Percentiles rank a stretch among this genome's conserved stretches.
Evolutionary conservation across 2,329 filamentous ascomycete species (phyloP).

Genomic region (Fusarium circinatum): DNA sequence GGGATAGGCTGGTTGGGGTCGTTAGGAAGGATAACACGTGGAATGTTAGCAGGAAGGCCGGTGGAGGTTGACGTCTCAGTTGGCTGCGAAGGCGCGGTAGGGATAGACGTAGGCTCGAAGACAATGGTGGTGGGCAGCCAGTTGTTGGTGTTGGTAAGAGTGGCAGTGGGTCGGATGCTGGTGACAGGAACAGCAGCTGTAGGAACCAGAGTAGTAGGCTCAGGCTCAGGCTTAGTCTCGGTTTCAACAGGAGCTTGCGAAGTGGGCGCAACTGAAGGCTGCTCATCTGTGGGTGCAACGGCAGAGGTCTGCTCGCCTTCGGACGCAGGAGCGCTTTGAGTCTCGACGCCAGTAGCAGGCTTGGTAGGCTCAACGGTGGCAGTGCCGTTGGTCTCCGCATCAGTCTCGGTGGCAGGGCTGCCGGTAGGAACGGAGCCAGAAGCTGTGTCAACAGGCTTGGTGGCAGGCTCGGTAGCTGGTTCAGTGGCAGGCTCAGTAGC

Average conservation of each 20-base stretch:
- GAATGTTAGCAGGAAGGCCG: slow-evolving; percentile 73
- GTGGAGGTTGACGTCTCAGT: slow-evolving; percentile 58
- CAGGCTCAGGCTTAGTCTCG: slow-evolving; percentile 13
- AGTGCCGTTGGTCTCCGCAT: slow-evolving; percentile 27
- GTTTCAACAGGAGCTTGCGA: slow-evolving; percentile 20
- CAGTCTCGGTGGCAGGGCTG: slow-evolving; percentile 19
- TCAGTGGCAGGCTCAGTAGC: slow-evolving; percentile 14
- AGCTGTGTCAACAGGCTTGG: slow-evolving; percentile 14
- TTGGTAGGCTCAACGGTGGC: slow-evolving; percentile 18
- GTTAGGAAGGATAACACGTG: slow-evolving; percentile 79
- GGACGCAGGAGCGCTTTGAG: slow-evolving; percentile 10
- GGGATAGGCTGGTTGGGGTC: slow-evolving; percentile 64
- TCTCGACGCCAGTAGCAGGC: slow-evolving; percentile 5
- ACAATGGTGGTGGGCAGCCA: slow-evolving; percentile 72
- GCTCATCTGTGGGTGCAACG: slow-evolving; percentile 4
- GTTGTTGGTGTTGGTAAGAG: slow-evolving; percentile 55
- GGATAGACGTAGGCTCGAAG: slow-evolving; percentile 57
- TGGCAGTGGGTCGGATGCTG: slow-evolving; percentile 55
- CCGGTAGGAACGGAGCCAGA: slow-evolving; percentile 2
- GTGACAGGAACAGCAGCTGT: slow-evolving; percentile 46
- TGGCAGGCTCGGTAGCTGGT: slow-evolving; percentile 9
- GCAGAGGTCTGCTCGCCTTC: slow-evolving; percentile 9
- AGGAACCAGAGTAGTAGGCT: slow-evolving; percentile 35
- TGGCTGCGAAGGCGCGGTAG: slow-evolving; percentile 43
- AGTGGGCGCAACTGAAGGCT: slow-evolving; percentile 26